These are phyloP conservation scores for Corymbia maculata DNA, from an alignment of 345 rosid genomes.

Conservation along the genomic window DNA sequence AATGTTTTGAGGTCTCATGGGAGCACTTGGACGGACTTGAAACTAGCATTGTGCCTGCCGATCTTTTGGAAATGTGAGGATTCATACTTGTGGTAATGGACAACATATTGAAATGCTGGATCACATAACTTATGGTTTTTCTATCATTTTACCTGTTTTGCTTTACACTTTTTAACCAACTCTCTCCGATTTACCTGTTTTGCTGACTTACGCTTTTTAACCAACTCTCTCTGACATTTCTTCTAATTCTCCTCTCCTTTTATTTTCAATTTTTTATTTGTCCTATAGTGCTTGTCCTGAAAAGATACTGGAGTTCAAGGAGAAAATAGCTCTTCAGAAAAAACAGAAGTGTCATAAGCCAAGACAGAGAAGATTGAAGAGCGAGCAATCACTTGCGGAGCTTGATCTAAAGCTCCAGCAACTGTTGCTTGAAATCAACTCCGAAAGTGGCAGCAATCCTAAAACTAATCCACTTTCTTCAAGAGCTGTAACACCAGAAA, in stretches of 20 bases:
- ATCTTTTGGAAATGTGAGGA: constrained; percentile 65
- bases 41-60: constrained; percentile 65
- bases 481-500: constrained; percentile 7
- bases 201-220: background rate
- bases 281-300: constrained; percentile 77
- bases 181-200: background rate
- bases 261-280: background rate
- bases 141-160: background rate
- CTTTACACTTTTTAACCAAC: no score
- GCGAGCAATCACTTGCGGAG: constrained; percentile 15
- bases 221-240: background rate
- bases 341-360: constrained; percentile 26
- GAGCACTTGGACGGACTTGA: constrained; percentile 49
- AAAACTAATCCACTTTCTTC: constrained; percentile 6
- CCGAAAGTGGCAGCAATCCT: constrained; percentile 3
- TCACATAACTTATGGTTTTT: background rate
- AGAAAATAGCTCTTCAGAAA: constrained; percentile 40
- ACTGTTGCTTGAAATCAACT: constrained; percentile 46
- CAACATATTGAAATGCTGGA: background rate
- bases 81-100: background rate
- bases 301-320: constrained; percentile 60
- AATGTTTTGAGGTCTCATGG: constrained; percentile 79
- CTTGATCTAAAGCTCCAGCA: constrained; percentile 49
- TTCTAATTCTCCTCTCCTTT: background rate
- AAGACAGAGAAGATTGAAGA: constrained; percentile 28